Conservation (phyloP, 2,329 filamentous ascomycete species). For the Aspergillus quadrilineatus region DNA sequence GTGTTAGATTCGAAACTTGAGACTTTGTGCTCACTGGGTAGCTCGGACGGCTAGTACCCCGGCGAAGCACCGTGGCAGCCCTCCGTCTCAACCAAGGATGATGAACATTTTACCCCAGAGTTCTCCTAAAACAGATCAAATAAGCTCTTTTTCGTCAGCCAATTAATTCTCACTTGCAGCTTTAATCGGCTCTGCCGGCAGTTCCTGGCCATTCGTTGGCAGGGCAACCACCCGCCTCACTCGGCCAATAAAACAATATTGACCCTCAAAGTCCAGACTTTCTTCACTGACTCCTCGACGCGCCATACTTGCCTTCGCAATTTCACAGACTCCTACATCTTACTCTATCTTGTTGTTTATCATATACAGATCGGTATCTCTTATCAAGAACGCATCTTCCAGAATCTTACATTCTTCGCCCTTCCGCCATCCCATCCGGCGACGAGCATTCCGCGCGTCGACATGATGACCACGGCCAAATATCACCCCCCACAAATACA, state of each 20-base stretch:
- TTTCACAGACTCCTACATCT: background rate
- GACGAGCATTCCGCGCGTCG: constrained; percentile 11
- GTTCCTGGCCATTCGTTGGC: constrained; percentile 5
- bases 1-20: too few species aligned
- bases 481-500: constrained; percentile 3
- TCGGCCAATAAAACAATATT: constrained; percentile 1
- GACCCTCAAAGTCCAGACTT: background rate
- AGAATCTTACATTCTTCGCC: background rate
- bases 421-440: background rate
- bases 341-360: constrained; percentile 9
- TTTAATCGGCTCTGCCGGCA: background rate
- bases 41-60: too few species aligned
- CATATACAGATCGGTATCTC: constrained; percentile 5
- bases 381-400: background rate
- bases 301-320: background rate
- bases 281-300: background rate
- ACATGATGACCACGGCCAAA: constrained; percentile 7
- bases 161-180: background rate
- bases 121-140: background rate
- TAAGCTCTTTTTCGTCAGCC: background rate
- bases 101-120: background rate
- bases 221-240: constrained; percentile 8
- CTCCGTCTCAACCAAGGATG: background rate
- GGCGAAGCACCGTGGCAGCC: too few species aligned
- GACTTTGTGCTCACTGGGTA: too few species aligned